Evolutionary conservation across 2,329 filamentous ascomycete species (phyloP), one percentile per base, ranked within the genome.

Genomic region (Fusarium verrucosum): DNA sequence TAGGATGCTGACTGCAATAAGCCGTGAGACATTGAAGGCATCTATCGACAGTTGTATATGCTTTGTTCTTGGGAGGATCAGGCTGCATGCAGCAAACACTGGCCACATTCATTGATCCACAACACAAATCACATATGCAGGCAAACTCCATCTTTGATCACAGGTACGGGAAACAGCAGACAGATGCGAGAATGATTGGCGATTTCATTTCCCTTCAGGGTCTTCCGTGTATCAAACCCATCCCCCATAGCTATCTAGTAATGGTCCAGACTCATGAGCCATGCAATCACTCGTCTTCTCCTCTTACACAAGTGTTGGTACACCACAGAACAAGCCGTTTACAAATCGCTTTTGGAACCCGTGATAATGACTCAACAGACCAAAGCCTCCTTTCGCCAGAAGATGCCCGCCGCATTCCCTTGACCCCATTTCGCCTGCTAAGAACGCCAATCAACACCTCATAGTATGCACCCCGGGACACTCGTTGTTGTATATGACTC

Each of bases 301-400:
- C 46, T 59, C 47, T 50, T 43, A 40, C 43, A 47, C 30, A 28
- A n/a, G 16, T 44, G 23, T 19, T 41, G 20, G 3, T 33, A 33
- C 16, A 35, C 19, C 14, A 10, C 22, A 42, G 22, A 32, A 42
- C 33, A 32, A 28, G 17, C 30, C 16, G 26, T 11, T 36, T 30
- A 44, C 25, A 64, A 22, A 45, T 40, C 26, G 49, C 41, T 45
- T 50, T 50, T 64, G 14, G 26, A 16, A 59, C 22, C 28, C 13
- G 28, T 16, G 25, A 41, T 41, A 22, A 66, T 33, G 36, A 50
- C 23, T 32, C 41, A 33, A 42, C 28, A 51, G 33, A 55, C 33
- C 37, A 38, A 59, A 47, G 38, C 23, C 28, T 44, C n/a, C 11
- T 41, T 58, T 58, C 45, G 46, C 62, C 62, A 20, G 25, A 58